Evolutionary conservation across 169 alveolate species (phyloP).

Genomic region (Cryptosporidium ubiquitum): DNA sequence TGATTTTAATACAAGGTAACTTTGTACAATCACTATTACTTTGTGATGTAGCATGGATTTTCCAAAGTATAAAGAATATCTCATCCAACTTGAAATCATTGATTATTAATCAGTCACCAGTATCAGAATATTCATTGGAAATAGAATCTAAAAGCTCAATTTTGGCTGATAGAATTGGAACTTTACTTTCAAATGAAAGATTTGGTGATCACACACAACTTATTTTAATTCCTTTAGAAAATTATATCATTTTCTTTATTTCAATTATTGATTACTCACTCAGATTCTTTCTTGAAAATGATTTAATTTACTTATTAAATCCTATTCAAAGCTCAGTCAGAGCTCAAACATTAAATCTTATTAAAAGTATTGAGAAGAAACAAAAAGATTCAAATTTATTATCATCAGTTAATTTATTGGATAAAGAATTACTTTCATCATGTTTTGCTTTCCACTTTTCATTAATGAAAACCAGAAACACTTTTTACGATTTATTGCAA

Average conservation of each 20-base stretch:
- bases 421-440: conserved; percentile 39
- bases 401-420: conserved; percentile 5
- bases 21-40: conserved; percentile 21
- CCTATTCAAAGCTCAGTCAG: conserved; percentile 50
- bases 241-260: conserved; percentile 20
- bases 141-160: conserved; percentile 6
- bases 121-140: conserved; percentile 25
- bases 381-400: not conserved
- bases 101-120: not conserved
- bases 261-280: conserved; percentile 19
- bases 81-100: conserved; percentile 16
- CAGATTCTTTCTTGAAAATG: conserved; percentile 40
- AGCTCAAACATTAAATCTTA: conserved; percentile 26
- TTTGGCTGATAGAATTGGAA: conserved; percentile 2
- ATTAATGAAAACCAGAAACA: not conserved
- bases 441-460: conserved; percentile 46
- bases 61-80: conserved; percentile 20
- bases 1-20: not conserved
- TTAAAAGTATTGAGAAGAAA: conserved; percentile 16
- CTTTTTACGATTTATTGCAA: not conserved
- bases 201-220: conserved; percentile 1
- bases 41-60: conserved; percentile 37
- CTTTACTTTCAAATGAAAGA: conserved; percentile 13
- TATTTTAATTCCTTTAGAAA: conserved; percentile 18
- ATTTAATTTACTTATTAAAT: conserved; percentile 21